Evolutionary conservation across 768 basidiomycete species (phyloP).

Genomic region (Tulasnella sp.): DNA sequence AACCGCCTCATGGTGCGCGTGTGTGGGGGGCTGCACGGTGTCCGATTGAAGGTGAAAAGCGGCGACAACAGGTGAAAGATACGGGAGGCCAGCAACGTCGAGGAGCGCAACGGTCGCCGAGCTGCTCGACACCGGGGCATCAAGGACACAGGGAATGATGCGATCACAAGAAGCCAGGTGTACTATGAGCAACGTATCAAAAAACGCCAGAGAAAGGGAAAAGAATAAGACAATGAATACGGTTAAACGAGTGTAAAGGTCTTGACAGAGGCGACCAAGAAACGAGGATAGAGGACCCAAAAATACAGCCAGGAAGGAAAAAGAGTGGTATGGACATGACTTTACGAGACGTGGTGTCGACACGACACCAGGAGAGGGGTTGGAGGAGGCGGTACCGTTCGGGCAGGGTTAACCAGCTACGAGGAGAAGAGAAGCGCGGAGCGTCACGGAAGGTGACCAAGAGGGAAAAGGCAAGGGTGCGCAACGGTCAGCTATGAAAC

Average conservation of each 20-base stretch:
- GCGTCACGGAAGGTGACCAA: neutral
- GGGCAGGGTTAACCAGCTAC: neutral
- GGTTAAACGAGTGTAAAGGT: neutral
- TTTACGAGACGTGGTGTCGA: too few species aligned
- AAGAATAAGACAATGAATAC: slow-evolving; percentile 6
- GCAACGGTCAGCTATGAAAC: neutral
- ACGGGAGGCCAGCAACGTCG: neutral
- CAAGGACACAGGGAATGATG: neutral
- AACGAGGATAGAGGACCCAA: neutral
- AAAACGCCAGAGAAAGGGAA: neutral
- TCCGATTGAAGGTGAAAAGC: neutral
- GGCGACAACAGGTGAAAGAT: neutral
- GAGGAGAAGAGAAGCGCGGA: neutral
- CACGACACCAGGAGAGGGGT: neutral
- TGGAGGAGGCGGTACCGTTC: neutral
- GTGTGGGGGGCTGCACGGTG: neutral
- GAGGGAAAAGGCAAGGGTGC: neutral
- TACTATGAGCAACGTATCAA: neutral
- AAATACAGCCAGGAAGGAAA: neutral
- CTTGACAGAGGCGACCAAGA: neutral
- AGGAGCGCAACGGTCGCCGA: neutral
- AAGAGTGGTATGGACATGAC: neutral
- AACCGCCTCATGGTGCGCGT: neutral
- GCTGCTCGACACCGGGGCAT: neutral
- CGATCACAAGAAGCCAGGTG: neutral